Conservation (phyloP, 805 yeast species). For the Candida verbasci region DNA sequence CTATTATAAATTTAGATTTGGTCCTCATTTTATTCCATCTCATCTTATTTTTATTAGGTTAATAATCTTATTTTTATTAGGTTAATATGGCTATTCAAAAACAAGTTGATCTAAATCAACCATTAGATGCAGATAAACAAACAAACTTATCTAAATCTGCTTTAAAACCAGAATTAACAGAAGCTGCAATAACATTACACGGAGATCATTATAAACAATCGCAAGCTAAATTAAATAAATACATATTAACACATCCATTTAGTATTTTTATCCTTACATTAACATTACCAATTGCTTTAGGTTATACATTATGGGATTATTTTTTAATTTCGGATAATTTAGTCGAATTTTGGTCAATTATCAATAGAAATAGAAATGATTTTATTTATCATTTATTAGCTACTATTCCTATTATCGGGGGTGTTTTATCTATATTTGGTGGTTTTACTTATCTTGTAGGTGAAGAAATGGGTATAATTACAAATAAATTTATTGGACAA, state of each 20-base stretch:
- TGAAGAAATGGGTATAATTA: conserved; percentile 40
- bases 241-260: conserved; percentile 44
- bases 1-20: too few relatives aligned
- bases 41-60: too few relatives aligned
- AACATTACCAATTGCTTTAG: conserved; percentile 13
- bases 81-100: conserved; percentile 32
- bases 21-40: too few relatives aligned
- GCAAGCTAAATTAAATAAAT: conserved; percentile 44
- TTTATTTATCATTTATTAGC: conserved; percentile 19
- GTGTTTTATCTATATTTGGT: conserved; percentile 31
- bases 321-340: conserved; percentile 26
- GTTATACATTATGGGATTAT: conserved; percentile 25
- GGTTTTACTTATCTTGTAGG: conserved; percentile 41
- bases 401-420: conserved; percentile 37
- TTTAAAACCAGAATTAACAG: conserved; percentile 54
- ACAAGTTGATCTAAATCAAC: conserved; percentile 48
- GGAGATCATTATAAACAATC: conserved; percentile 54
- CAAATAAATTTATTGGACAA: conserved; percentile 22
- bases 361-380: conserved; percentile 17
- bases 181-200: conserved; percentile 58
- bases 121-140: conserved; percentile 48
- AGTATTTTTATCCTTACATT: conserved; percentile 24
- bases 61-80: not conserved
- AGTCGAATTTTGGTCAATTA: conserved; percentile 22
- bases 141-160: conserved; percentile 47